Base-by-base conservation (phyloP, 2,329 filamentous ascomycete genomes). In the Apiospora malaysiana region DNA sequence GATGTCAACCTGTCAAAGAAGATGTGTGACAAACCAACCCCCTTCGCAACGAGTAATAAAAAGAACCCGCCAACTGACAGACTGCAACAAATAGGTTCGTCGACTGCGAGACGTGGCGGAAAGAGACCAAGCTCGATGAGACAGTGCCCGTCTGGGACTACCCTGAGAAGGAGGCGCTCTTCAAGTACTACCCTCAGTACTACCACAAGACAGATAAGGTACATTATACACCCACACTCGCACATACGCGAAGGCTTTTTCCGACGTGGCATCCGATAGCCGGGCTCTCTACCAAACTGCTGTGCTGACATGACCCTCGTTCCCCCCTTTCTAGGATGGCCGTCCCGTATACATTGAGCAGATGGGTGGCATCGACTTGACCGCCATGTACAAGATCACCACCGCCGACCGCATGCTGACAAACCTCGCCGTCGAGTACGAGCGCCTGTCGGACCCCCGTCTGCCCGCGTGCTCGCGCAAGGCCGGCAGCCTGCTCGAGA, bases 281-380 rank as follows among this genome's bases (percentile, higher is more conserved):
- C 69, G 37, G 71, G 71, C 67, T 40, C 23, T 63, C 32, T 63
- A 12, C 32, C 16, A n/a, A 40, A 63, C 12, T 4, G 4, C n/a
- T 40, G 4, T 37, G 68, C 46, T 73, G 42, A 68, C 49, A 69
- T 63, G 2, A 66, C 21, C 37, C 18, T 65, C 46, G 49, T 37
- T 47, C 63, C 45, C 75, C 42, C 42, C 42, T 45, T 37, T 63
- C 21, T 40, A 97, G 94, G 96, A 98, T 85, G 96, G 96, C 77
- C 93, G 96, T 76, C 96, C 96, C 69, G 90, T 98, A 75, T 99
- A 99, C 87, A 97, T 98, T 79, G 96, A 99, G 85, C 92, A 96
- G 81, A 89, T 98, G 71, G 96, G 96, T 82, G 94, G 94, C 77
- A 96, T 98, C 82, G 93, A 99, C 84, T 87, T 99, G 76, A 90